Conservation (phyloP, 306 rosid genomes). For the Begonia peltatifolia region DNA sequence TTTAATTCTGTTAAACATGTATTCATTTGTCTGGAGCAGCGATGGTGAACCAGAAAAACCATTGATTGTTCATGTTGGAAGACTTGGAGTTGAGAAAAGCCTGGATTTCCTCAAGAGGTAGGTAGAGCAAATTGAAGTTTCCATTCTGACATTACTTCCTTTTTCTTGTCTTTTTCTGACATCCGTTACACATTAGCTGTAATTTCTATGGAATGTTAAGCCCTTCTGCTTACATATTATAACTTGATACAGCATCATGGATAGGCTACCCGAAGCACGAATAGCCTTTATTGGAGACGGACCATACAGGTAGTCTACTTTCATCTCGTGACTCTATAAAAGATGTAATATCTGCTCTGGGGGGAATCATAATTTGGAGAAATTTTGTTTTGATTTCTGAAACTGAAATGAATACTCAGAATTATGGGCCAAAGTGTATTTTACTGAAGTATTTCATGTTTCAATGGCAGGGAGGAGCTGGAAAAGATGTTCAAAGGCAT, state of each 20-base stretch:
- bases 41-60: constrained; percentile 84
- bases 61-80: constrained; percentile 85
- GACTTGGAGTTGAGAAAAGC: constrained; percentile 96
- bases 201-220: neutral
- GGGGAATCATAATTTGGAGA: neutral
- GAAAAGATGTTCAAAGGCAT: constrained; percentile 78
- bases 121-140: too few species aligned
- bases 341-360: neutral
- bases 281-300: constrained; percentile 95
- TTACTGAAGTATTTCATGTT: constrained; percentile 6
- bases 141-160: too few species aligned
- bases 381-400: neutral
- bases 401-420: too few species aligned
- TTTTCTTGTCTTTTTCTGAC: too few species aligned
- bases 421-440: neutral
- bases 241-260: constrained; percentile 57
- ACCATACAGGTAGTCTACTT: constrained; percentile 57
- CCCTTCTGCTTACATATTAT: constrained; percentile 7
- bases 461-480: constrained; percentile 58
- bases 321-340: neutral
- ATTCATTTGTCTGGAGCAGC: constrained; percentile 25
- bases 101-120: constrained; percentile 88
- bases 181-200: too few species aligned
- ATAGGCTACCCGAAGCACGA: constrained; percentile 74
- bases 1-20: constrained; percentile 11